Evolutionary conservation across 352 stramenopile species (phyloP), one percentile per base, ranked within the genome.

Genomic region (Pythium phragmiticola): DNA sequence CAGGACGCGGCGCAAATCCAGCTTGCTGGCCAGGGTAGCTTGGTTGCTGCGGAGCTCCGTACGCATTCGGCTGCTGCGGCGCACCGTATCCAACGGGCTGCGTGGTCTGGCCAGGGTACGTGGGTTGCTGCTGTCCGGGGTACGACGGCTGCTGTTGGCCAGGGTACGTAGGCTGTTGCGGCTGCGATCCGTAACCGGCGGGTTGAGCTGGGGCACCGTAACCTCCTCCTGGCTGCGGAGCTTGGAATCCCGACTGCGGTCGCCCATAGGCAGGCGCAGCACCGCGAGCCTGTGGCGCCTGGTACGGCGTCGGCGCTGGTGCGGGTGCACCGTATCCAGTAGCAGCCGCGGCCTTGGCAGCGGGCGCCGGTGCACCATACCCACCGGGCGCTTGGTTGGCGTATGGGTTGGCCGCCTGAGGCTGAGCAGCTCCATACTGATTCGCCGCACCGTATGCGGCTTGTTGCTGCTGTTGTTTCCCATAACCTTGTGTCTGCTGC

Each of bases 401-500:
- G 59, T 82, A 89, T 47, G 86, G 80, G 28, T 75, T 77, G 36
- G 63, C 28, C 9, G 51, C 36, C 39, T 45, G 70, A 53, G 65
- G 48, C 61, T 81, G 69, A 42, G 69, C 64, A 52, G 68, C 70
- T 51, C 72, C 70, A 41, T 56, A 66, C 41, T 60, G 60, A 2
- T 26, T n/a, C 39, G 57, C 14, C 16, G 60, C 50, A 41, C 57
- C 55, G 57, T 60, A 51, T 21, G 51, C 17, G 69, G 68, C 13
- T 68, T 17, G 39, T 7, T 46, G 39, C 17, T 46, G 39, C 17
- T 69, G 21, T 37, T 76, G 72, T 14, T 69, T 71, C 9, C 67
- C 60, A 16, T 82, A 77, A 7, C 81, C 74, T 16, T 83, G 72
- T 11, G 81, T 56, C 41, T 85, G 74, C 46, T 87, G 79, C 34